These are phyloP conservation scores for Ogataea dorogensis DNA, from an alignment of 805 yeast genomes.

Conservation along the genomic window DNA sequence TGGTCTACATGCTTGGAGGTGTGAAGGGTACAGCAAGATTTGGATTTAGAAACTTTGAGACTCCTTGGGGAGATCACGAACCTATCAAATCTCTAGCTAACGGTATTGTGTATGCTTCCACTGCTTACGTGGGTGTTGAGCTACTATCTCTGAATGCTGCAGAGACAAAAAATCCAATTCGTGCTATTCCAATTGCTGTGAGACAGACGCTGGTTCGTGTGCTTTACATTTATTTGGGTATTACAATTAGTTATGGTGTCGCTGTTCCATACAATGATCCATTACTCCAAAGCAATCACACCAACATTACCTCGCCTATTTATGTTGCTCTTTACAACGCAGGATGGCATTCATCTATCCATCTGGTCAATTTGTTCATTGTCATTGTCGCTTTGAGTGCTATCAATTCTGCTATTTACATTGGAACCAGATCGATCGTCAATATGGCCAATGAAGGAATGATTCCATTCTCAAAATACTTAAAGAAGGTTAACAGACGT, in stretches of 20 bases:
- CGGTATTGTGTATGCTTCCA: constrained; percentile 57
- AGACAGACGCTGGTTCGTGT: constrained; percentile 56
- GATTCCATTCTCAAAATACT: constrained; percentile 36
- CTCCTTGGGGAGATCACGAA: constrained; percentile 64
- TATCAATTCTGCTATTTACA: constrained; percentile 65
- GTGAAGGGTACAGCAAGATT: constrained; percentile 29
- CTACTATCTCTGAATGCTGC: constrained; percentile 53
- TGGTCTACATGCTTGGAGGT: constrained; percentile 35
- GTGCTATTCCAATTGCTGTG: constrained; percentile 57
- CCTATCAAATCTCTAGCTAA: constrained; percentile 29
- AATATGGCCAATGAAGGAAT: constrained; percentile 61
- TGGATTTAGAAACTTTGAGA: constrained; percentile 30
- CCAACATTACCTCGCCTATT: constrained; percentile 48
- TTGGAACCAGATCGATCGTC: constrained; percentile 67
- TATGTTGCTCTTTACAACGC: constrained; percentile 48
- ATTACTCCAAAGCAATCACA: constrained; percentile 36
- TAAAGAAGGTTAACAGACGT: constrained; percentile 48
- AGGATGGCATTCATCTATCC: constrained; percentile 56
- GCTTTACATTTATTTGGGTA: constrained; percentile 49
- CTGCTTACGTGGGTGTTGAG: constrained; percentile 76
- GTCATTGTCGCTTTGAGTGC: constrained; percentile 65
- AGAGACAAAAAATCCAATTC: constrained; percentile 57
- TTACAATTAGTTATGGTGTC: constrained; percentile 56
- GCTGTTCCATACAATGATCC: constrained; percentile 59
- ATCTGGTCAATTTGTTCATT: constrained; percentile 61